Base-by-base conservation (phyloP, 192 early-diverging fungal genomes). In the Coemansia sp. region DNA sequence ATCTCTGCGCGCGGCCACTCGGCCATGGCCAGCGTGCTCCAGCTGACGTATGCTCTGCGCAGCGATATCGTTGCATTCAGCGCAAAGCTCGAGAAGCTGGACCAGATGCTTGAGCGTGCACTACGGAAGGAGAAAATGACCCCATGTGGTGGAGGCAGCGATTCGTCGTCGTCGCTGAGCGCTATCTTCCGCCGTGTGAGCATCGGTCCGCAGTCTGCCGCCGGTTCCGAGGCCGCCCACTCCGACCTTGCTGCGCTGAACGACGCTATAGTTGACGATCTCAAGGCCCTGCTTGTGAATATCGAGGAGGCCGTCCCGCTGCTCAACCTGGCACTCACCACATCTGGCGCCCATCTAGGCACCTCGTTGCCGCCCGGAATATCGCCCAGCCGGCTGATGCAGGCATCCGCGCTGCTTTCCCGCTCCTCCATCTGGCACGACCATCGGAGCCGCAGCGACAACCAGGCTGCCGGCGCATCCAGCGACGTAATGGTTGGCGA, bases 1-100 rank as follows among this genome's bases (percentile, higher is more conserved):
- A 84, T 86, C 43, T 83, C 86, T 1, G 88, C 89, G 9, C 84
- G 87, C 61, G 89, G 89, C 0, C 86, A 91, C 64, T 84, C 78
- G 9, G 77, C 86, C 11, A 71, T 90, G 45, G 72, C 85, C 19
- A 77, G 90, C 3, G 87, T 86, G 0, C 69, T 87, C 23, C 84
- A 84, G 26, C 83, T 89, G 13, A 87, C 86, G 16, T 67, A 73
- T 32, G 61, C 78, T 15, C 70, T 91, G 49, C 85, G 86, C 48
- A 67, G 50, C 10, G 84, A 90, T 49, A 87, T 89, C 37, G 72
- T 86, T 4, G 61, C 53, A 7, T 86, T 89, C 60, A 71, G 75
- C 12, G 44, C 52, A 11, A 70, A 76, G 9, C 67, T 84, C 9
- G 65, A 77, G 15, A 48, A 13, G 56, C 59, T 63, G 9, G 69